Evolutionary conservation across 2,329 filamentous ascomycete genomes (phyloP).

Genomic region (Basipetospora chlamydospora): DNA sequence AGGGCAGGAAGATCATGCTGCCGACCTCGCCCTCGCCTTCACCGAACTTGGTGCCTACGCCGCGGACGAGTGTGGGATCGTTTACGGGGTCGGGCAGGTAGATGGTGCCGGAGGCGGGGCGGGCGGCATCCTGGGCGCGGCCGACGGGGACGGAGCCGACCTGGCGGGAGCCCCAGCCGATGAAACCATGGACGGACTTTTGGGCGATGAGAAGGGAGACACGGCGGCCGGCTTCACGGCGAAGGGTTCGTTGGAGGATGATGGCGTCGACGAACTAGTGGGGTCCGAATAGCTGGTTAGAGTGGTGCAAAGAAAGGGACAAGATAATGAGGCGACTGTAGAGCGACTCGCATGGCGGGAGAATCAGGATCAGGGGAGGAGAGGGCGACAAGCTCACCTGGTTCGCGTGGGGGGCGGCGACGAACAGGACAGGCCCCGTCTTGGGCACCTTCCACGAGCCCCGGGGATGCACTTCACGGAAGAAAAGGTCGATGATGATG

Average conservation of each 20-base stretch:
- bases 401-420: conserved; percentile 93
- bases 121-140: conserved; percentile 78
- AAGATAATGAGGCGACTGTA: no score
- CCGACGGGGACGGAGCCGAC: conserved; percentile 89
- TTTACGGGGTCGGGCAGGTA: conserved; percentile 81
- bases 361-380: conserved; percentile 5
- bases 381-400: conserved; percentile 45
- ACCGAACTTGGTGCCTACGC: conserved; percentile 72
- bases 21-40: conserved; percentile 55
- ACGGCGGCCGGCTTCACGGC: conserved; percentile 72
- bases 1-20: conserved; percentile 76
- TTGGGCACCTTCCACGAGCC: conserved; percentile 91
- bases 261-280: conserved; percentile 84
- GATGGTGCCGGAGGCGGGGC: conserved; percentile 61
- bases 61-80: conserved; percentile 66
- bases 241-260: conserved; percentile 80
- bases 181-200: conserved; percentile 88
- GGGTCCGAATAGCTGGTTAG: background rate
- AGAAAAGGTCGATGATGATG: conserved; percentile 88
- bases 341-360: conserved; percentile 4
- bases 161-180: conserved; percentile 72
- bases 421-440: conserved; percentile 80
- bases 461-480: conserved; percentile 89
- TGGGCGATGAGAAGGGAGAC: conserved; percentile 89
- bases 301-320: background rate